phyloP scores from a whole-genome alignment of 2,329 filamentous ascomycete genomes.

The Ophiostoma triangulosporum region DNA sequence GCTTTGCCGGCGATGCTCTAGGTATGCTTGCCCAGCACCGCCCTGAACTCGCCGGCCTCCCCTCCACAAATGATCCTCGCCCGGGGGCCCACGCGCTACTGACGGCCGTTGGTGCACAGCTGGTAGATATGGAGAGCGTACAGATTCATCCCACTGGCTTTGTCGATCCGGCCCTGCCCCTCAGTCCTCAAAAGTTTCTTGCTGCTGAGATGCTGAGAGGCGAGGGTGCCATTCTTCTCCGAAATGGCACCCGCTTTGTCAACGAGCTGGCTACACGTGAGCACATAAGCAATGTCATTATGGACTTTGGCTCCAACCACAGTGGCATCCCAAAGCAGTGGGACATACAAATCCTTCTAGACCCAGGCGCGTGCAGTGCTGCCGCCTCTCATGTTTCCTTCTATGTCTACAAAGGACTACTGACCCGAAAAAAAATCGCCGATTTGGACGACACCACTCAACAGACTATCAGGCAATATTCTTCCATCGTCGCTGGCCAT shows the following conservation, averaged over 20 bases:
- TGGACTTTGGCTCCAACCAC: neutral
- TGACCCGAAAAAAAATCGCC: conserved; percentile 95
- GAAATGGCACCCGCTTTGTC: conserved; percentile 87
- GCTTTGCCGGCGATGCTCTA: conserved; percentile 90
- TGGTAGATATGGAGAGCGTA: conserved; percentile 99
- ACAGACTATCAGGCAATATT: conserved; percentile 85
- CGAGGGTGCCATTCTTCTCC: conserved; percentile 88
- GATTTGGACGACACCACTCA: conserved; percentile 80
- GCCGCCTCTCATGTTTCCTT: conserved; percentile 98
- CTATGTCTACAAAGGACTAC: conserved; percentile 93
- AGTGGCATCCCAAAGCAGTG: conserved; percentile 30
- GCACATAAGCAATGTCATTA: conserved; percentile 97
- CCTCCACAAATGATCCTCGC: conserved; percentile 61
- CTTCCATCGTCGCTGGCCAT: conserved; percentile 86
- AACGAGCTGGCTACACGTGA: conserved; percentile 97
- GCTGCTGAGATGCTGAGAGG: conserved; percentile 96
- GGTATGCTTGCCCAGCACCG: conserved; percentile 89
- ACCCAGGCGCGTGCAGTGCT: conserved; percentile 95
- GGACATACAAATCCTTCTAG: conserved; percentile 91
- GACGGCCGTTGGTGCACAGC: conserved; percentile 88
- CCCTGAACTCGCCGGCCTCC: conserved; percentile 80
- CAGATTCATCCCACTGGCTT: conserved; percentile 97
- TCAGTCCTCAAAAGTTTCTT: conserved; percentile 96
- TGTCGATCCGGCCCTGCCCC: conserved; percentile 92
- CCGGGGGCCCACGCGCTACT: conserved; percentile 50